Evolutionary conservation across 805 yeast genomes (phyloP), one percentile per base, ranked within the genome.

Genomic region (Myxozyma neglecta): DNA sequence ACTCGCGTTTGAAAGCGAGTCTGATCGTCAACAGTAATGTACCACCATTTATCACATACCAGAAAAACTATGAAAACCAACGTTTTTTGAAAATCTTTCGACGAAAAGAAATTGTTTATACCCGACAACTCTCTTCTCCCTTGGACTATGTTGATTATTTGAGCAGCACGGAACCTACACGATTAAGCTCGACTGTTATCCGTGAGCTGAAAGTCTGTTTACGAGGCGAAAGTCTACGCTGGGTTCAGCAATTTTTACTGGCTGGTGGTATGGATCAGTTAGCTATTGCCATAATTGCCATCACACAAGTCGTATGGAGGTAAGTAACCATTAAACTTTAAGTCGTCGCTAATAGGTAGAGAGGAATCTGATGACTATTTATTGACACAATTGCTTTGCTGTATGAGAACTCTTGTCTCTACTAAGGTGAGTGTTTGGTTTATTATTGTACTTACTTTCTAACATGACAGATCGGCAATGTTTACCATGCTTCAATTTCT

Each of bases 61-160:
- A 34, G n/a, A 48, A 43, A n/a, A 9, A 6, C 54, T 36, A 11
- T 34, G n/a, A n/a, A 32, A 42, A 34, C 3, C 56, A 40, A 24
- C 36, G 49, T 7, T 32, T 37, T 6, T 29, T 44, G 24, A 35
- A 53, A 24, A 35, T 29, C 42, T 53, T 44, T 18, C 57, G 47
- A 36, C 37, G 39, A 42, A 4, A 9, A 36, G 29, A 36, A 8
- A 6, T 18, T 16, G 18, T 14, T 14, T 7, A 29, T 34, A 14
- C 8, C 50, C 18, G 36, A 16, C 44, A 5, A 9, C 36, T 45
- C 11, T 43, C 35, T 34, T 14, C 37, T 7, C 56, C 48, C 34
- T 4, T n/a, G 3, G 59, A 53, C 7, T 58, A 35, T 46, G 56
- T 37, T 14, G 40, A 34, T 29, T 56, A 56, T 77, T 16, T 53